Evolutionary conservation across 257 asterid species (phyloP).

Genomic region (Perilla frutescens): DNA sequence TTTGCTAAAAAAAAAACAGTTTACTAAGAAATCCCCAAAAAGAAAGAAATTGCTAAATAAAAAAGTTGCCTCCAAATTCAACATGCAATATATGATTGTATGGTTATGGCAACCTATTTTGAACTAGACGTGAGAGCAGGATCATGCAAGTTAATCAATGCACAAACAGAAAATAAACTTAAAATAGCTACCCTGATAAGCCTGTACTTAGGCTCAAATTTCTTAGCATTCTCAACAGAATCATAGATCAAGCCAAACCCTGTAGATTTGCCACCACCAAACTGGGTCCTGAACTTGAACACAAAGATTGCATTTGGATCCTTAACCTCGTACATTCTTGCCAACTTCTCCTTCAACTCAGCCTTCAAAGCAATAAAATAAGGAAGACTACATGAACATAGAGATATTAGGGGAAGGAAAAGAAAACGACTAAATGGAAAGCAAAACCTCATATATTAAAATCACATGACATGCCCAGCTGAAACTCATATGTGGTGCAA

Average conservation of each 20-base stretch:
- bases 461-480: neutral
- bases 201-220: conserved; percentile 87
- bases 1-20: neutral
- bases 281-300: conserved; percentile 94
- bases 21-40: neutral
- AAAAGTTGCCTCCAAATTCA: neutral
- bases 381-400: neutral
- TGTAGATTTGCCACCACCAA: conserved; percentile 97
- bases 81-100: neutral
- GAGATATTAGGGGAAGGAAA: neutral
- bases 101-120: neutral
- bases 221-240: conserved; percentile 89
- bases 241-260: conserved; percentile 93
- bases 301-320: conserved; percentile 85
- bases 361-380: conserved; percentile 46
- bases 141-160: neutral
- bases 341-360: conserved; percentile 80
- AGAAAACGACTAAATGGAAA: neutral
- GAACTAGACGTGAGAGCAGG: neutral
- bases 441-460: neutral
- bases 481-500: neutral
- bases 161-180: neutral
- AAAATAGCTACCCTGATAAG: conserved; percentile 73
- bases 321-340: conserved; percentile 79
- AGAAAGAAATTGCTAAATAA: neutral